A percentile compares a stretch with the other conserved stretches of the same genome.
phyloP scores from a whole-genome alignment of 805 yeast species.

The Candida oleophila region DNA sequence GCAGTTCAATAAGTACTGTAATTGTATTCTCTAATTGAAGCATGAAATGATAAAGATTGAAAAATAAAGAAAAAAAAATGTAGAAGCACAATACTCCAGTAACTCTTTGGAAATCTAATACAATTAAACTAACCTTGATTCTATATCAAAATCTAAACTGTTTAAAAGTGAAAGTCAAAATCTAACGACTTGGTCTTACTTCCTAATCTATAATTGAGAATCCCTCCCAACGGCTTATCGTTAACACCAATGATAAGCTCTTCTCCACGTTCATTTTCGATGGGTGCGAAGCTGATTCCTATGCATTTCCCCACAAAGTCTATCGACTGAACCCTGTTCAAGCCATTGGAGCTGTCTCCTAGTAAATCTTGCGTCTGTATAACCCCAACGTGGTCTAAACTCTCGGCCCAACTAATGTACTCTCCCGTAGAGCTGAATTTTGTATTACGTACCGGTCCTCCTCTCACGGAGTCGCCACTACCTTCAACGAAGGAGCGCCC shows the following conservation, averaged over 20 bases:
- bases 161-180: slow-evolving; percentile 35
- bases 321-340: slow-evolving; percentile 40
- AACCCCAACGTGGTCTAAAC: slow-evolving; percentile 56
- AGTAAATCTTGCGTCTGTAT: slow-evolving; percentile 28
- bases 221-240: slow-evolving; percentile 58
- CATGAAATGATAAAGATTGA: not conserved
- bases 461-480: slow-evolving; percentile 14
- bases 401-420: slow-evolving; percentile 54
- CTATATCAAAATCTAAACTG: too few species aligned
- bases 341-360: slow-evolving; percentile 9
- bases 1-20: too few species aligned
- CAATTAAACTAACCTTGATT: too few species aligned
- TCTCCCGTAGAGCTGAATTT: slow-evolving; percentile 48
- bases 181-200: slow-evolving; percentile 35
- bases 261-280: slow-evolving; percentile 45
- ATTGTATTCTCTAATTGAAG: too few species aligned
- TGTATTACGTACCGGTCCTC: slow-evolving; percentile 55
- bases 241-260: slow-evolving; percentile 52
- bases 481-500: slow-evolving; percentile 13
- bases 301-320: slow-evolving; percentile 59
- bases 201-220: slow-evolving; percentile 46
- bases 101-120: too few species aligned
- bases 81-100: not conserved
- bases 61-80: not conserved
- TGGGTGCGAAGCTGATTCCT: slow-evolving; percentile 49